Conservation (phyloP, 2,329 filamentous ascomycete species). For the Aspergillus clavatus region DNA sequence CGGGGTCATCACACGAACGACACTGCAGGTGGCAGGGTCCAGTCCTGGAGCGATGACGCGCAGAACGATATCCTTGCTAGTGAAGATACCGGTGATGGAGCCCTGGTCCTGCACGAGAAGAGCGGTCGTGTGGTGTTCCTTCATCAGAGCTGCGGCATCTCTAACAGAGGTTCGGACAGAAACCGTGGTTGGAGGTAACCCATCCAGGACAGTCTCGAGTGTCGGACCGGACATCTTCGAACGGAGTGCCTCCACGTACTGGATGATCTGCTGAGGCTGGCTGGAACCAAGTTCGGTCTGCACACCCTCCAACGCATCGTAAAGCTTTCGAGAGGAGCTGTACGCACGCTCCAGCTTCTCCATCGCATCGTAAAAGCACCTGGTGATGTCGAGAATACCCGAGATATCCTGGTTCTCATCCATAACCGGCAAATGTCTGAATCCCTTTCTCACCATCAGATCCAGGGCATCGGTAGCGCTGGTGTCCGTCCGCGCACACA, state of each 20-base stretch:
- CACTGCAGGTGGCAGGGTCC: conserved; percentile 90
- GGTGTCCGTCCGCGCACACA: conserved; percentile 94
- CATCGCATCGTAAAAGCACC: conserved; percentile 99
- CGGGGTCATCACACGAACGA: conserved; percentile 97
- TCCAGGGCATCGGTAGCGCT: conserved; percentile 96
- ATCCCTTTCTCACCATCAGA: conserved; percentile 96
- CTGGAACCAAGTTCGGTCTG: conserved; percentile 94
- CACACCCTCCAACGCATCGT: conserved; percentile 94
- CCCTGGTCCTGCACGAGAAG: conserved; percentile 95
- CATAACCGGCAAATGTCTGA: conserved; percentile 97
- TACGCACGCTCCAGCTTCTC: conserved; percentile 98
- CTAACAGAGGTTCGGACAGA: conserved; percentile 94
- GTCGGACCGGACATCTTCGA: conserved; percentile 98
- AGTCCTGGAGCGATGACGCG: conserved; percentile 95
- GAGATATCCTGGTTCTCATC: conserved; percentile 99
- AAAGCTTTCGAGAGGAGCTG: conserved; percentile 94
- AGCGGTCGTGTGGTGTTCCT: conserved; percentile 96
- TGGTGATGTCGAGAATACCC: conserved; percentile 96
- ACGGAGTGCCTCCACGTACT: conserved; percentile 93
- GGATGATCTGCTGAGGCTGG: conserved; percentile 97
- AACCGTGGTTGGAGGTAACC: conserved; percentile 86
- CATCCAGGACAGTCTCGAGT: conserved; percentile 87
- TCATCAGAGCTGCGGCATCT: conserved; percentile 93
- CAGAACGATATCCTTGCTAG: conserved; percentile 97
- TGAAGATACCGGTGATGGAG: conserved; percentile 97